phyloP scores from a whole-genome alignment of 2,329 filamentous ascomycete genomes.

The Clarireedia sp. region DNA sequence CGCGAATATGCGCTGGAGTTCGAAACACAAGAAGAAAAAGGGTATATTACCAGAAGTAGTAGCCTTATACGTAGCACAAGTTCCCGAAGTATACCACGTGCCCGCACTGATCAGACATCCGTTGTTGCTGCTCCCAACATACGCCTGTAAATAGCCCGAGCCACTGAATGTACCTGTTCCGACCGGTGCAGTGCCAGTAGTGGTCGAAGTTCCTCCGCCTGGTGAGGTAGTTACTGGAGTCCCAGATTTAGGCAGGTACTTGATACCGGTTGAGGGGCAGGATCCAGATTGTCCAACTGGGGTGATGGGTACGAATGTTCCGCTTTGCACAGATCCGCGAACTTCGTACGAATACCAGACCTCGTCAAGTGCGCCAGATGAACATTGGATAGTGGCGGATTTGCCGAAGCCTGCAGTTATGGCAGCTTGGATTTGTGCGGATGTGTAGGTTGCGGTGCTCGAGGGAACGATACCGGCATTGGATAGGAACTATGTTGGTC shows the following conservation, averaged over 20 bases:
- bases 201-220: constrained; percentile 48
- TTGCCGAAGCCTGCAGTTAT: constrained; percentile 39
- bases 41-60: constrained; percentile 39
- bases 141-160: constrained; percentile 51
- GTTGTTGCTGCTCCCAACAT: constrained; percentile 37
- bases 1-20: neutral
- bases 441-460: constrained; percentile 34
- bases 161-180: constrained; percentile 38
- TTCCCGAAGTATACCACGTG: constrained; percentile 59
- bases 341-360: constrained; percentile 48
- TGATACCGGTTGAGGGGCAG: constrained; percentile 55
- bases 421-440: constrained; percentile 34
- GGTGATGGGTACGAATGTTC: constrained; percentile 36
- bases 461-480: constrained; percentile 52
- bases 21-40: neutral
- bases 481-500: constrained; percentile 39
- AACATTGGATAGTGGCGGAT: constrained; percentile 38
- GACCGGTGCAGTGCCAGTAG: constrained; percentile 18
- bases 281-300: constrained; percentile 13
- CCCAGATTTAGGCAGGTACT: constrained; percentile 40
- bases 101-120: constrained; percentile 63
- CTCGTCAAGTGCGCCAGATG: constrained; percentile 39
- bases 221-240: constrained; percentile 19
- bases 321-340: constrained; percentile 42
- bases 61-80: constrained; percentile 59